A percentile compares a stretch with the other conserved stretches of the same genome.
Evolutionary conservation across 257 asterid species (phyloP).

Genomic region (Capsicum baccatum): DNA sequence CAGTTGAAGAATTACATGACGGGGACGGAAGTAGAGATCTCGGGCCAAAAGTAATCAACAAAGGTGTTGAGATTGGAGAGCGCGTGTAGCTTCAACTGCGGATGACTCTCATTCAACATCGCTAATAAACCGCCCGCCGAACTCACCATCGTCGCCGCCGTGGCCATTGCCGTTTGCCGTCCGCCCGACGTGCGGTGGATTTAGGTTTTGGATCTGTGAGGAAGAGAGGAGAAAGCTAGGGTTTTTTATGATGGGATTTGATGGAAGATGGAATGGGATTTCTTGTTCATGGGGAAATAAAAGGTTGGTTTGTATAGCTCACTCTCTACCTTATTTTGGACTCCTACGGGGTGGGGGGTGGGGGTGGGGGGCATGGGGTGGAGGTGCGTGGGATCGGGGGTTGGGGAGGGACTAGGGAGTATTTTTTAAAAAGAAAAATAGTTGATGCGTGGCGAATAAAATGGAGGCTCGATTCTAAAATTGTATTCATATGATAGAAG

Average conservation of each 20-base stretch:
- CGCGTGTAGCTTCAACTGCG: slow-evolving; percentile 82
- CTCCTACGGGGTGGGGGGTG: neutral
- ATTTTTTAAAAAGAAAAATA: too few relatives aligned
- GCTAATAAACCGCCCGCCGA: slow-evolving; percentile 92
- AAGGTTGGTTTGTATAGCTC: neutral
- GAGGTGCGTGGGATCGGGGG: too few relatives aligned
- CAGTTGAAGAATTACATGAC: slow-evolving; percentile 53
- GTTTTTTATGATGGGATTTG: neutral
- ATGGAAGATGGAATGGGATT: slow-evolving; percentile 9
- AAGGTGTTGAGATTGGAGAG: slow-evolving; percentile 77
- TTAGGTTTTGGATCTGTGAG: slow-evolving; percentile 23
- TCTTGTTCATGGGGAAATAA: slow-evolving; percentile 9
- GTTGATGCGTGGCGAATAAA: too few relatives aligned
- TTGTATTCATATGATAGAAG: too few relatives aligned
- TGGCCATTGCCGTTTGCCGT: slow-evolving; percentile 42
- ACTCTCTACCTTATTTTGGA: neutral
- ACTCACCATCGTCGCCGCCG: slow-evolving; percentile 81
- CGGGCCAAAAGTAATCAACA: slow-evolving; percentile 90
- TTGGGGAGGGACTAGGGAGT: too few relatives aligned
- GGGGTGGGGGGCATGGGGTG: too few relatives aligned
- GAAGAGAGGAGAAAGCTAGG: neutral
- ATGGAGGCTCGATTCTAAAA: neutral
- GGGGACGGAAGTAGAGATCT: slow-evolving; percentile 87
- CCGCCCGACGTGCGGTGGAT: neutral
- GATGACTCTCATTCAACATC: slow-evolving; percentile 84